Evolutionary conservation across 192 early-diverging fungal species (phyloP), one percentile per base, ranked within the genome.

Genomic region (Coemansia sp.): DNA sequence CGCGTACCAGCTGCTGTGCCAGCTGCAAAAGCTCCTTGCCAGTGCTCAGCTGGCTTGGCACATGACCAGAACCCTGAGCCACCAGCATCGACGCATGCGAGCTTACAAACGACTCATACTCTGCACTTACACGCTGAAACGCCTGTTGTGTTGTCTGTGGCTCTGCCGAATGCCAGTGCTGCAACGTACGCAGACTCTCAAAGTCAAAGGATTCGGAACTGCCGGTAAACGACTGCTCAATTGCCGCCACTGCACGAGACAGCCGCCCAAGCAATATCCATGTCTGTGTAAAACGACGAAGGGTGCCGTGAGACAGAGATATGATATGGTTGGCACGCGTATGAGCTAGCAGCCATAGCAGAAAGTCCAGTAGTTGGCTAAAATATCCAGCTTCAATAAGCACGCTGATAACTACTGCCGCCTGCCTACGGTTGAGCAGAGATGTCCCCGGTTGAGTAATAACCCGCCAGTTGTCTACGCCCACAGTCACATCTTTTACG

Each of bases 391-490:
- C 51, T 11, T 43, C 56, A 0, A 11, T 20, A 40, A 78, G 60
- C 21, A 64, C 16, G 7, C 64, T 52, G 31, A 64, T 2, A 34
- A 78, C 36, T 0, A 80, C 74, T 0, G 81, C 69, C 30, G 81
- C 71, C 49, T 91, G 89, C 18, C 87, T 80, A 11, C 74, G 67
- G 53, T 89, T 91, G n/a, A 91, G 69, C 17, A 91, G 64, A 16
- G 87, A 87, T 0, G 87, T 75, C 0, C 89, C 89, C 5, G 89
- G 89, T 4, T 83, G 83, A 1, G 87, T 86, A 56, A 86, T 87
- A n/a, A 85, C 85, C 34, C 83, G 77, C 89, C 89, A 91, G 57
- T 91, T 91, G 54, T 89, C 85, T 7, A 53, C 79, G 15, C 72
- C 79, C 3, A 80, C 66, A 18, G 75, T 64, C 26, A 75, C 66